Evolutionary conservation across 805 yeast species (phyloP).

Genomic region (Komagataella phaffii): DNA sequence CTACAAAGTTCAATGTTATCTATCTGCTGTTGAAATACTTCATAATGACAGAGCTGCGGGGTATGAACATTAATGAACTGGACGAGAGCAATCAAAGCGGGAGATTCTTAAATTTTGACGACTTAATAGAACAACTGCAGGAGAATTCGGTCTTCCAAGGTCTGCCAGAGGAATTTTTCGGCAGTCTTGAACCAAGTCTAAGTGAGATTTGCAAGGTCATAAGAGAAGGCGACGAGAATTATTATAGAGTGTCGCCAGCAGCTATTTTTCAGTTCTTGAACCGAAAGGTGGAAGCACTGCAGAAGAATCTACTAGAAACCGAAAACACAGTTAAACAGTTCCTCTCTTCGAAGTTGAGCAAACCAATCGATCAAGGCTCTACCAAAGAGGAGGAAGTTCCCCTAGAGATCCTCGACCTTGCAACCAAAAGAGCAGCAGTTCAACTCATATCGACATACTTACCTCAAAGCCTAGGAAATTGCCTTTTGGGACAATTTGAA

Average conservation of each 20-base stretch:
- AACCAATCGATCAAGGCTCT: slow-evolving; percentile 9
- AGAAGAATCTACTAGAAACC: slow-evolving; percentile 20
- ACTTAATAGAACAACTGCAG: slow-evolving; percentile 24
- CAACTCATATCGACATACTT: slow-evolving; percentile 34
- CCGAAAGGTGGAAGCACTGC: slow-evolving; percentile 21
- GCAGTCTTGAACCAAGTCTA: slow-evolving; percentile 15
- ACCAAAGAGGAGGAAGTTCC: slow-evolving; percentile 9
- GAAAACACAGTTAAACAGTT: slow-evolving; percentile 11
- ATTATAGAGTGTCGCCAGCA: slow-evolving; percentile 27
- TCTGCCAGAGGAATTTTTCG: slow-evolving; percentile 15
- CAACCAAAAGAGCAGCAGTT: slow-evolving; percentile 26
- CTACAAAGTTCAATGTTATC: slow-evolving; percentile 24
- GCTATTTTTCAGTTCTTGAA: slow-evolving; percentile 25
- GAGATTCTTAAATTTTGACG: slow-evolving; percentile 27
- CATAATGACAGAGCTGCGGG: slow-evolving; percentile 2
- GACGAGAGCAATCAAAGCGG: slow-evolving; percentile 4
- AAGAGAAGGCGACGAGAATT: slow-evolving; percentile 28
- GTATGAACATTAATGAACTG: slow-evolving; percentile 12
- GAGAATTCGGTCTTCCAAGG: slow-evolving; percentile 4
- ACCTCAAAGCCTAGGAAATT: slow-evolving; percentile 13
- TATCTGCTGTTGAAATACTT: slow-evolving; percentile 26
- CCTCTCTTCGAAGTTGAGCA: slow-evolving; percentile 12
- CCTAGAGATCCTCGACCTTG: slow-evolving; percentile 18
- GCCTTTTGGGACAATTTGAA: slow-evolving; percentile 8
- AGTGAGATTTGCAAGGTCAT: slow-evolving; percentile 22